Base-by-base conservation (phyloP, 768 basidiomycete species). In the Panellus pusillus region DNA sequence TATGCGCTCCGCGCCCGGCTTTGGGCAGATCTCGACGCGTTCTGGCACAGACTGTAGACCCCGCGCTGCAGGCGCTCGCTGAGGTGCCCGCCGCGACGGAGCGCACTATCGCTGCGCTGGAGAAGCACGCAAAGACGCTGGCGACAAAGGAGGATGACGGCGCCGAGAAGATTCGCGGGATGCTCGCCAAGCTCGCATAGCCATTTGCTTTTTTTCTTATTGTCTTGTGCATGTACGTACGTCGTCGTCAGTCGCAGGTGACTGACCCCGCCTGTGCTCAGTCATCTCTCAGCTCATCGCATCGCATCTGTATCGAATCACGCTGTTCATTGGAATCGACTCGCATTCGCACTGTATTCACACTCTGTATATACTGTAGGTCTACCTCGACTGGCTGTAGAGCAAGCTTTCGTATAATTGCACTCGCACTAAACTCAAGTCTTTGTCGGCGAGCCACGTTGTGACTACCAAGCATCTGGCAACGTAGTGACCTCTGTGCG, bases 51-150 rank as follows among this genome's bases (percentile, higher is more conserved):
- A 39, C 38, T 84, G 83, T 76, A 29, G 73, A 73, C 8, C 76
- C 73, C 17, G 73, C 77, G 1, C 65, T 74, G 17, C 71, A 70
- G 20, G 63, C 65, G 20, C 58, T 82, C 29, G 72, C 76, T 55
- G 74, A 70, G 18, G 61, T 79, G n/a, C 82, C 84, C 5, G 72
- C 63, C 28, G 74, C 76, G 41, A 66, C 81, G 29, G 86, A 87
- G 61, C 74, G 74, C 39, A 73, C 74, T 8, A 78, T 86, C 44
- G 67, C 74, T 2, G 66, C 63, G 12, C 68, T 83, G 8, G 86
- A 89, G 56, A 84, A 81, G 66, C 77, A 78, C 53, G 69, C 71
- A 55, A 82, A 78, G 55, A 65, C 64, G 13, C 60, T 79, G 24
- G 58, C 47, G 8, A 72, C 73, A 35, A 74, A 73, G 43, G 70